phyloP scores from a whole-genome alignment of 106 monocot species.

The Platanthera guangdongensis region DNA sequence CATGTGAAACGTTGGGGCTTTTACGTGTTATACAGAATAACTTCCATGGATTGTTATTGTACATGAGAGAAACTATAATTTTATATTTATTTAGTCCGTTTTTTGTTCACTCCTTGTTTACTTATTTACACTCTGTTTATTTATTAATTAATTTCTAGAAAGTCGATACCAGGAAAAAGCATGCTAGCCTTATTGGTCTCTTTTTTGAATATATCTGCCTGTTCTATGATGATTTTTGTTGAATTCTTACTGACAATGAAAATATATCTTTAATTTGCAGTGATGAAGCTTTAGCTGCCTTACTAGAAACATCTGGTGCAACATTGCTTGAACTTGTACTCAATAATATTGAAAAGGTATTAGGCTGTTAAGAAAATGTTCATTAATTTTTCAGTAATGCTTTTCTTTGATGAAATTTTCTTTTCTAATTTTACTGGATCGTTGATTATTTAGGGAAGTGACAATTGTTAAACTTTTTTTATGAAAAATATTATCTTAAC shows the following conservation, averaged over 20 bases:
- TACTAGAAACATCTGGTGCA: conserved; percentile 58
- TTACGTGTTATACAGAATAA: neutral
- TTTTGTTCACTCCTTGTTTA: neutral
- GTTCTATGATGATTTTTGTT: neutral
- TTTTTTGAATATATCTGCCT: neutral
- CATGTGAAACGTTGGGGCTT: neutral
- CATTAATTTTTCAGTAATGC: neutral
- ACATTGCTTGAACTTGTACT: conserved; percentile 58
- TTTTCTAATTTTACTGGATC: neutral
- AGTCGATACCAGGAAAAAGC: neutral
- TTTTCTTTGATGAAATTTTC: neutral
- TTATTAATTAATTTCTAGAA: neutral
- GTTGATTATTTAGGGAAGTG: neutral
- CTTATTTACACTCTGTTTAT: neutral
- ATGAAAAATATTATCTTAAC: neutral
- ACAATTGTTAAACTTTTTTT: neutral
- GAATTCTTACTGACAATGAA: neutral
- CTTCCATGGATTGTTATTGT: neutral
- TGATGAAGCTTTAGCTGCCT: conserved; percentile 75
- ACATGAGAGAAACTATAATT: neutral
- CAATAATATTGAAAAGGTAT: conserved; percentile 62
- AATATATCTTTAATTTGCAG: conserved; percentile 22
- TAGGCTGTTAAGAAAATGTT: neutral
- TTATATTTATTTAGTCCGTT: neutral
- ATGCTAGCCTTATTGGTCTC: neutral